phyloP scores from a whole-genome alignment of 2,329 filamentous ascomycete genomes.

The Aspergillus oerlinghausenensis region DNA sequence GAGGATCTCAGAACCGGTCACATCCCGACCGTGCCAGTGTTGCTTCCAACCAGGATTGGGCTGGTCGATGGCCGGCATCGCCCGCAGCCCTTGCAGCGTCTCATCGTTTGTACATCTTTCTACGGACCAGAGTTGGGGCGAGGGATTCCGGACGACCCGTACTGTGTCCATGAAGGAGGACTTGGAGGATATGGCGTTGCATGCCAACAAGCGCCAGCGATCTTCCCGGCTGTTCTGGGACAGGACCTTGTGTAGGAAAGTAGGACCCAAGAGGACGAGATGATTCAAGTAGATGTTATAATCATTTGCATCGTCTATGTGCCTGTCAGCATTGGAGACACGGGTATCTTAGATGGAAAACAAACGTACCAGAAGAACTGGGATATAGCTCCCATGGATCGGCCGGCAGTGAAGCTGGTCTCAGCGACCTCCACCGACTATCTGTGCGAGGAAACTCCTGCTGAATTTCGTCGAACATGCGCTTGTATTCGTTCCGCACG shows the following conservation, averaged over 20 bases:
- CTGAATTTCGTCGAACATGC: slow-evolving; percentile 8
- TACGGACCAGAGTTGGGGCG: slow-evolving; percentile 4
- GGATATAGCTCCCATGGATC: slow-evolving; percentile 9
- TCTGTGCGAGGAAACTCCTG: slow-evolving; percentile 10
- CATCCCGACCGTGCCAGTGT: slow-evolving; percentile 6
- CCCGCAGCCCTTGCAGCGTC: background rate
- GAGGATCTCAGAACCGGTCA: background rate
- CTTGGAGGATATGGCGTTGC: slow-evolving; percentile 11
- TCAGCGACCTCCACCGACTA: slow-evolving; percentile 9
- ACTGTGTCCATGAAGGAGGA: slow-evolving; percentile 13
- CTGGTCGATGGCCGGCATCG: slow-evolving; percentile 6
- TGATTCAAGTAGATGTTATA: slow-evolving; percentile 15
- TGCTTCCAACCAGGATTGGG: slow-evolving; percentile 10
- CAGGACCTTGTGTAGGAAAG: slow-evolving; percentile 10
- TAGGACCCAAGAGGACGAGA: slow-evolving; percentile 12
- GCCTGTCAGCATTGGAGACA: background rate
- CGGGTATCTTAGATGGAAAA: background rate
- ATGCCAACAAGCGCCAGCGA: slow-evolving; percentile 8
- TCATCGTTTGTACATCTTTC: slow-evolving; percentile 4
- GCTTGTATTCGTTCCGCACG: slow-evolving; percentile 8
- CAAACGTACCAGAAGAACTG: slow-evolving; percentile 7
- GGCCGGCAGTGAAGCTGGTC: slow-evolving; percentile 6
- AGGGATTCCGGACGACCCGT: slow-evolving; percentile 3
- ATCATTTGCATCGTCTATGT: slow-evolving; percentile 3
- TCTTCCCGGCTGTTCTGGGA: slow-evolving; percentile 3